These are phyloP conservation scores for Aquilaria yunnanensis DNA, from an alignment of 345 rosid genomes.

Conservation along the genomic window DNA sequence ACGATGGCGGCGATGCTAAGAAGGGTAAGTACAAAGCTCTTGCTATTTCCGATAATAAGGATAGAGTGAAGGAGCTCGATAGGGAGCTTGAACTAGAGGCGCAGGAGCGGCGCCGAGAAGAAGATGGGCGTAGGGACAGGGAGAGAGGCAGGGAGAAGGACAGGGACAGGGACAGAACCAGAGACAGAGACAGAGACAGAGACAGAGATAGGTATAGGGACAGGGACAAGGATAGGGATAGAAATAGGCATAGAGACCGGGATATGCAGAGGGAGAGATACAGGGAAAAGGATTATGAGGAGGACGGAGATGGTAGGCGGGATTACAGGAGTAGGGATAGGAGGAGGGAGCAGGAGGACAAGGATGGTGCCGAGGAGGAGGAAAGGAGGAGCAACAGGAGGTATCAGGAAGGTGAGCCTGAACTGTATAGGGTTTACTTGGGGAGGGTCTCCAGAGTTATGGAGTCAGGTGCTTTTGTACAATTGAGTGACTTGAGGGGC, in stretches of 20 bases:
- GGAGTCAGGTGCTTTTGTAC: conserved; percentile 85
- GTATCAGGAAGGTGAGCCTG: conserved; percentile 42
- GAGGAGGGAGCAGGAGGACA: conserved; percentile 17
- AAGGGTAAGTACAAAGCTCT: conserved; percentile 54
- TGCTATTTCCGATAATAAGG: conserved; percentile 56
- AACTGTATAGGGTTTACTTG: conserved; percentile 66
- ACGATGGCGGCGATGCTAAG: conserved; percentile 27
- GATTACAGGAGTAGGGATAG: conserved; percentile 22
- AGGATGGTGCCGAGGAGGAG: conserved; percentile 19
- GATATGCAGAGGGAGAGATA: conserved; percentile 24
- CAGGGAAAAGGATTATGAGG: conserved; percentile 19
- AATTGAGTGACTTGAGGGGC: conserved; percentile 66
- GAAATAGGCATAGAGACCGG: conserved; percentile 19
- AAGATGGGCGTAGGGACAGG: conserved; percentile 18
- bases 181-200: conserved; percentile 2
- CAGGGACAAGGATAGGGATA: conserved; percentile 16
- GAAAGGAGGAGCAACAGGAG: conserved; percentile 14
- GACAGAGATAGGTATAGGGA: conserved; percentile 23
- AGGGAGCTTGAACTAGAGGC: conserved; percentile 35
- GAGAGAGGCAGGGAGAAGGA: conserved; percentile 1
- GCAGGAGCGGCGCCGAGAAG: conserved; percentile 16
- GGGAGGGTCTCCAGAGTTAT: conserved; percentile 81
- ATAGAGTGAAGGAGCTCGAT: conserved; percentile 68
- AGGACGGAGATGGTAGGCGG: conserved; percentile 15
- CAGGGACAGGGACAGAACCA: conserved; percentile 14